Evolutionary conservation across 192 early-diverging fungal species (phyloP).

Genomic region (Entomortierella beljakovae): DNA sequence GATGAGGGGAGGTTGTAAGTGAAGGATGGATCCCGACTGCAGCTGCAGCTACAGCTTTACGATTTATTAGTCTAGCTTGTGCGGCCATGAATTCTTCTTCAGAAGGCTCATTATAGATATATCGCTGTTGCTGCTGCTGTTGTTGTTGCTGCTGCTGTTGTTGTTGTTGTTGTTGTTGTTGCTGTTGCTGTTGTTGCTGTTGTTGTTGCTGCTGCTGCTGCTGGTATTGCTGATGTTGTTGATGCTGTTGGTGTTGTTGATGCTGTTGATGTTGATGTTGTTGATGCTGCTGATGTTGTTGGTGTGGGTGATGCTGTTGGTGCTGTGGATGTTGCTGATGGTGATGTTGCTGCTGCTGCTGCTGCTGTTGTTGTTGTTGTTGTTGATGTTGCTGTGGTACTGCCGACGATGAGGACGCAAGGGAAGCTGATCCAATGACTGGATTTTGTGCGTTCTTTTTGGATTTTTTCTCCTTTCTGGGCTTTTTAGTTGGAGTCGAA

Average conservation of each 20-base stretch:
- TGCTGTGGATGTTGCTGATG: background rate
- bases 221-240: slow-evolving; percentile 16
- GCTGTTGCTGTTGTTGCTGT: slow-evolving; percentile 14
- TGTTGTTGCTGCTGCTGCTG: slow-evolving; percentile 24
- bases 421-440: background rate
- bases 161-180: slow-evolving; percentile 13
- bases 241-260: slow-evolving; percentile 17
- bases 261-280: slow-evolving; percentile 9
- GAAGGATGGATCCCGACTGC: slow-evolving; percentile 33
- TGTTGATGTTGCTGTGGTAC: background rate
- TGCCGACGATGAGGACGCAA: slow-evolving; percentile 4
- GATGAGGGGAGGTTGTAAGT: slow-evolving; percentile 24
- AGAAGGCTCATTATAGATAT: slow-evolving; percentile 27
- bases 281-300: slow-evolving; percentile 7
- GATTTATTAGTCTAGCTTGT: slow-evolving; percentile 25
- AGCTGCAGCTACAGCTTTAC: slow-evolving; percentile 23
- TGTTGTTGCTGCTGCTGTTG: slow-evolving; percentile 23
- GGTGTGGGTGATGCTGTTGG: slow-evolving; percentile 1
- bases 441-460: slow-evolving; percentile 19
- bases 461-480: slow-evolving; percentile 22
- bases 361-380: slow-evolving; percentile 9
- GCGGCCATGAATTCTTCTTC: slow-evolving; percentile 40
- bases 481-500: slow-evolving; percentile 23
- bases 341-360: slow-evolving; percentile 9
- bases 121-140: slow-evolving; percentile 30